Evolutionary conservation across 371 early-diverging fungal species (phyloP).

Genomic region (Mortierella sp.): DNA sequence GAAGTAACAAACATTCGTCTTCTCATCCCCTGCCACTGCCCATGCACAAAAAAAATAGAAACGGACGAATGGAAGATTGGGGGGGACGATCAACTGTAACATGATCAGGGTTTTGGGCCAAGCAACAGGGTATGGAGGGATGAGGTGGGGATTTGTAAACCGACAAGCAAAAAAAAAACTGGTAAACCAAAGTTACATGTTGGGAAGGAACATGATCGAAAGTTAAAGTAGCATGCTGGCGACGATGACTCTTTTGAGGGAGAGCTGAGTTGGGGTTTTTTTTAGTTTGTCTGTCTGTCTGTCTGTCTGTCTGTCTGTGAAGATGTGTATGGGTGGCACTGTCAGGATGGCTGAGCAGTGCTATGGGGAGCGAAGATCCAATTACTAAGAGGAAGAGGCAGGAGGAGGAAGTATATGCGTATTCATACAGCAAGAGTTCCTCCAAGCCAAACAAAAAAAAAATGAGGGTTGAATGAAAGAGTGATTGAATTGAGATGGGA

Average conservation of each 20-base stretch:
- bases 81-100: slow-evolving; percentile 5
- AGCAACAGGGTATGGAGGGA: background rate
- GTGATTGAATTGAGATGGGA: background rate
- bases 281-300: background rate
- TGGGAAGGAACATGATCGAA: background rate
- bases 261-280: background rate
- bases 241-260: background rate
- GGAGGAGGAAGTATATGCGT: background rate
- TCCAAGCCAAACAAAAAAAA: background rate
- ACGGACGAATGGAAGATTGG: background rate
- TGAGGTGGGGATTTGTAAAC: background rate
- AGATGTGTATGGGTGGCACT: background rate
- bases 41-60: slow-evolving; percentile 6
- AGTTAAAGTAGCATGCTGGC: no score
- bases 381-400: background rate
- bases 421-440: background rate
- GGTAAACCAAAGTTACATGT: slow-evolving; percentile 12
- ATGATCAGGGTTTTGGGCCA: slow-evolving; percentile 9
- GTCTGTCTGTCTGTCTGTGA: background rate
- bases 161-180: slow-evolving; percentile 3
- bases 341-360: no score
- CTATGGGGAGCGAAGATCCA: slow-evolving; percentile 1
- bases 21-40: no score
- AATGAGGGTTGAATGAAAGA: background rate
- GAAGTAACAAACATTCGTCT: background rate